phyloP scores from a whole-genome alignment of 768 basidiomycete genomes.

The Lactarius hatsudake region DNA sequence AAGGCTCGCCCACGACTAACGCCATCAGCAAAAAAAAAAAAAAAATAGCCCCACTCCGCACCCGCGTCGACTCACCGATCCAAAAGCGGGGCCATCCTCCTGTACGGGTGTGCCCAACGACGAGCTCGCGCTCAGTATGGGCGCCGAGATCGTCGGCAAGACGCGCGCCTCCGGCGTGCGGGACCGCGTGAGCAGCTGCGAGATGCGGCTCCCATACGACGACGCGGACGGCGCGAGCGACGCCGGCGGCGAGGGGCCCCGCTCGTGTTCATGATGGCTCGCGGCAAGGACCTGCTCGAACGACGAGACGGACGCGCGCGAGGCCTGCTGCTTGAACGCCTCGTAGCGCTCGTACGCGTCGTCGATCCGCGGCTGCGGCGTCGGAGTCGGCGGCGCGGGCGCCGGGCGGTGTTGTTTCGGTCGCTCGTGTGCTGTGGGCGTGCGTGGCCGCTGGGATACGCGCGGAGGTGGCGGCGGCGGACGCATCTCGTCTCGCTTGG shows the following conservation, averaged over 20 bases:
- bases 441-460: not conserved
- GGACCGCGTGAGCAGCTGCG: conserved; percentile 63
- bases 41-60: no score
- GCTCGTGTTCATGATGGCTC: conserved; percentile 34
- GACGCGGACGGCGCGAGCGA: no score
- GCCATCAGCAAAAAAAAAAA: not conserved
- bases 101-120: conserved; percentile 33
- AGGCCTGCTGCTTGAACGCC: conserved; percentile 61
- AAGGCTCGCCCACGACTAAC: conserved; percentile 87
- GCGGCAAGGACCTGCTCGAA: conserved; percentile 39
- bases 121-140: conserved; percentile 55
- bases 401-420: conserved; percentile 46
- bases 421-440: conserved; percentile 32
- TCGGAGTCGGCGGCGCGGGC: conserved; percentile 44
- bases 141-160: conserved; percentile 63
- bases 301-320: conserved; percentile 63
- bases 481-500: conserved; percentile 57
- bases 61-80: conserved; percentile 46
- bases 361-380: conserved; percentile 38
- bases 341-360: conserved; percentile 92
- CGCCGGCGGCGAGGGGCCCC: conserved; percentile 8
- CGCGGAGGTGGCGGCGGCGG: conserved; percentile 43
- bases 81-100: conserved; percentile 61
- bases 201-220: conserved; percentile 23
- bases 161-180: conserved; percentile 52